These are phyloP conservation scores for Pneumocystis murina DNA, from an alignment of 1,139 yeast species.

Conservation along the genomic window DNA sequence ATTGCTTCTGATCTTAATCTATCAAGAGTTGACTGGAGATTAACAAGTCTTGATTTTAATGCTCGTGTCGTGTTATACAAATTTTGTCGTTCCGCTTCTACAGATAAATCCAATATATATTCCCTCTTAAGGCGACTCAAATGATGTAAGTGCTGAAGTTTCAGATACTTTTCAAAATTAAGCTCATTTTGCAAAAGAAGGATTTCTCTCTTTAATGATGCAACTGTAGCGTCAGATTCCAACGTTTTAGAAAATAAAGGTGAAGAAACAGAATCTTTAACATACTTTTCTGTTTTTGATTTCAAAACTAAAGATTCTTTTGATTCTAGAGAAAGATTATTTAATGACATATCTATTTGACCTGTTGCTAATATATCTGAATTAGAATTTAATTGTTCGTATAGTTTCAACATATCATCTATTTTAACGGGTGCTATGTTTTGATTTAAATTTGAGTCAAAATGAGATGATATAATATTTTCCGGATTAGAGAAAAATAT, in stretches of 20 bases:
- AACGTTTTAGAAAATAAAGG: background rate
- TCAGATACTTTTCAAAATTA: constrained; percentile 44
- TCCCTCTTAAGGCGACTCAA: constrained; percentile 26
- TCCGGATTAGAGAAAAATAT: background rate
- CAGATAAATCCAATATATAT: constrained; percentile 11
- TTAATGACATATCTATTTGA: background rate
- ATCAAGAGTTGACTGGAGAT: constrained; percentile 7
- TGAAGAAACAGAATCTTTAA: background rate
- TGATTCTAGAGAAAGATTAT: background rate
- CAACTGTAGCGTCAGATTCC: background rate
- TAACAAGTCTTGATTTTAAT: constrained; percentile 9
- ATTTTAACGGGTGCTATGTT: background rate
- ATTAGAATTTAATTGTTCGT: background rate
- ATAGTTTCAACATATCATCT: background rate
- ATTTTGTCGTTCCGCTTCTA: constrained; percentile 13
- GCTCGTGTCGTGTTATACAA: constrained; percentile 10
- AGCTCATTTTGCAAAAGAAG: constrained; percentile 46
- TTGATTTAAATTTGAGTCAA: background rate
- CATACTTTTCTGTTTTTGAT: background rate
- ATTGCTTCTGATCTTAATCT: constrained; percentile 9
- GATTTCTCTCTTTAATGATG: constrained; percentile 36
- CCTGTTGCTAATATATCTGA: background rate
- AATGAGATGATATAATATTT: background rate
- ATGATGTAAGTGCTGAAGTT: constrained; percentile 36
- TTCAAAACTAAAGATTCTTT: background rate